These are phyloP conservation scores for Xerophyta viscosa DNA, from an alignment of 106 monocot genomes.

Conservation along the genomic window DNA sequence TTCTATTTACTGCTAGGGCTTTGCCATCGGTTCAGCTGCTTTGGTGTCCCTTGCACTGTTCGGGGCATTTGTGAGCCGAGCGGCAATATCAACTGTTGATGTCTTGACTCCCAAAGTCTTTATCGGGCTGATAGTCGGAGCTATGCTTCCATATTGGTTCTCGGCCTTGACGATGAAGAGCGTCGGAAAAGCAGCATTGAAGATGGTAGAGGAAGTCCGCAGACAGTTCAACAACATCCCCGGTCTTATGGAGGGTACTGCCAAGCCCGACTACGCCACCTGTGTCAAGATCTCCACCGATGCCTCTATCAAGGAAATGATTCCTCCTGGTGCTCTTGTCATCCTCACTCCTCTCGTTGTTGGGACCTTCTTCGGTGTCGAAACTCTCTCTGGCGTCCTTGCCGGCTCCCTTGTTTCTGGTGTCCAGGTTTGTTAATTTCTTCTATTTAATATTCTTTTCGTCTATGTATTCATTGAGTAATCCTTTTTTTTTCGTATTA, in stretches of 20 bases:
- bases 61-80: slow-evolving; percentile 36
- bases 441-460: no score
- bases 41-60: slow-evolving; percentile 37
- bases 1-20: slow-evolving; percentile 16
- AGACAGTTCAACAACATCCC: slow-evolving; percentile 71
- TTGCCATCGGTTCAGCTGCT: slow-evolving; percentile 38
- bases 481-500: no score
- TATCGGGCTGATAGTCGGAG: slow-evolving; percentile 32
- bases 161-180: slow-evolving; percentile 78
- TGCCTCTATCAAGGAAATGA: slow-evolving; percentile 67
- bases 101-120: slow-evolving; percentile 35
- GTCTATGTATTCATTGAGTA: no score
- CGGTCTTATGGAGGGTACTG: slow-evolving; percentile 48
- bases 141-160: slow-evolving; percentile 74
- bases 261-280: slow-evolving; percentile 57
- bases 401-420: slow-evolving; percentile 69
- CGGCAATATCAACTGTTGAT: slow-evolving; percentile 25
- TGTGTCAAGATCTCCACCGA: slow-evolving; percentile 69
- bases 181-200: slow-evolving; percentile 59
- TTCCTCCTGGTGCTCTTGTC: slow-evolving; percentile 58
- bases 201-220: slow-evolving; percentile 71
- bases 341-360: slow-evolving; percentile 62
- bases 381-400: slow-evolving; percentile 58
- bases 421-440: slow-evolving; percentile 26
- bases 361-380: slow-evolving; percentile 54